Conservation (phyloP, 192 early-diverging fungal genomes). For the Podila epicladia region DNA sequence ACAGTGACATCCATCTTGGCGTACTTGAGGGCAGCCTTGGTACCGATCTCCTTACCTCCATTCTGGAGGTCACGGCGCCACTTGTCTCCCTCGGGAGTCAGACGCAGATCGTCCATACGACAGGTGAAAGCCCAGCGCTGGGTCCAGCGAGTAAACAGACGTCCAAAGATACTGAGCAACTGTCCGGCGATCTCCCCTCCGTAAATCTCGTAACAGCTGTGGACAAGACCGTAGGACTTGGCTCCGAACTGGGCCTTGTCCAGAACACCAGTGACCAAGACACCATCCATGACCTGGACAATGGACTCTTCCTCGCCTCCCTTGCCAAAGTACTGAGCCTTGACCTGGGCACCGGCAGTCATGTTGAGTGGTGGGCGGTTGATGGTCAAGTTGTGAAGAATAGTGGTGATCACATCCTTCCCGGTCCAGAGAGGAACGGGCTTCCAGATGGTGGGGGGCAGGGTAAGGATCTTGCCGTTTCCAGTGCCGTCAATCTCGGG, state of each 20-base stretch:
- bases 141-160: conserved; percentile 90
- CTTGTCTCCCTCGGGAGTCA: conserved; percentile 85
- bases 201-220: conserved; percentile 96
- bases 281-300: conserved; percentile 89
- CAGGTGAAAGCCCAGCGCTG: conserved; percentile 94
- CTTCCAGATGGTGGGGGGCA: conserved; percentile 86
- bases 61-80: conserved; percentile 79
- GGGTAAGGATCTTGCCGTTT: conserved; percentile 82
- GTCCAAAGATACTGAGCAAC: conserved; percentile 89
- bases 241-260: conserved; percentile 99
- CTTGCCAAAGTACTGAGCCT: conserved; percentile 86
- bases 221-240: conserved; percentile 90
- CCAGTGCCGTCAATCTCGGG: conserved; percentile 76
- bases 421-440: conserved; percentile 95
- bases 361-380: conserved; percentile 84
- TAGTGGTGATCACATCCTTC: conserved; percentile 96
- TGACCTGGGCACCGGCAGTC: conserved; percentile 87
- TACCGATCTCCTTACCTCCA: conserved; percentile 68
- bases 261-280: conserved; percentile 91
- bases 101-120: conserved; percentile 97
- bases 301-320: conserved; percentile 82
- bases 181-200: conserved; percentile 88
- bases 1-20: conserved; percentile 64
- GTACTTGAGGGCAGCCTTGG: conserved; percentile 77
- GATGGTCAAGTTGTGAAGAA: conserved; percentile 90